Evolutionary conservation across 768 basidiomycete species (phyloP).

Genomic region (Tubosaeta brunneosetosa): DNA sequence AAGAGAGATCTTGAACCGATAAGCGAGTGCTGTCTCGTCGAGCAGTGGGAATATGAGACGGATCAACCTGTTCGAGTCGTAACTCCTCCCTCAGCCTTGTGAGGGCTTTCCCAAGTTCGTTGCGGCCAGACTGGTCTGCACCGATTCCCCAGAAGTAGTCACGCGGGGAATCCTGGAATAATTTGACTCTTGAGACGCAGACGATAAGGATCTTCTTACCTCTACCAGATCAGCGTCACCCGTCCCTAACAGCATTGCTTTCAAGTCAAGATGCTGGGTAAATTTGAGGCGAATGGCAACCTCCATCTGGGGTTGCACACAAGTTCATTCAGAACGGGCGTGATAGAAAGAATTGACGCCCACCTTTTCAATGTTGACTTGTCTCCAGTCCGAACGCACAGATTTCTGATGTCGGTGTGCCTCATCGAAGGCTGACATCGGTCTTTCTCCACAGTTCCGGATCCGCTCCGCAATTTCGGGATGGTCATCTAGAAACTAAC

Average conservation of each 20-base stretch:
- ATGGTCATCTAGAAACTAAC: constrained; percentile 54
- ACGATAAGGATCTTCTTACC: constrained; percentile 33
- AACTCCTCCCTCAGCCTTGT: constrained; percentile 56
- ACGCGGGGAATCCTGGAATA: constrained; percentile 59
- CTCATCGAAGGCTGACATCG: constrained; percentile 62
- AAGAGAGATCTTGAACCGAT: constrained; percentile 30
- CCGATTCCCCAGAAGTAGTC: constrained; percentile 81
- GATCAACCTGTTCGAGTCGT: constrained; percentile 32
- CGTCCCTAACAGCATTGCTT: constrained; percentile 56
- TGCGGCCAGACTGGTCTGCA: constrained; percentile 58
- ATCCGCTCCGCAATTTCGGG: constrained; percentile 68
- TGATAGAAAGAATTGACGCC: not conserved
- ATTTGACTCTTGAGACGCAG: not conserved
- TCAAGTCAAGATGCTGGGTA: constrained; percentile 59
- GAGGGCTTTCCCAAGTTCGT: constrained; percentile 70
- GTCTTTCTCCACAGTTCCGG: constrained; percentile 56
- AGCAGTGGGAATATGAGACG: constrained; percentile 24
- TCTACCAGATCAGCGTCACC: constrained; percentile 66
- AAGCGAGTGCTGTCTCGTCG: constrained; percentile 27
- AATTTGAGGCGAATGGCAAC: constrained; percentile 63
- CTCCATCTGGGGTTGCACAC: constrained; percentile 52
- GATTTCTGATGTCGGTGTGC: constrained; percentile 60
- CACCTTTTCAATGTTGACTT: constrained; percentile 65
- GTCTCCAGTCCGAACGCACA: constrained; percentile 63
- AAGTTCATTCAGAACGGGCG: not conserved